These are phyloP conservation scores for Dictyostelium citrinum DNA, from an alignment of 78 protist species.

Conservation along the genomic window DNA sequence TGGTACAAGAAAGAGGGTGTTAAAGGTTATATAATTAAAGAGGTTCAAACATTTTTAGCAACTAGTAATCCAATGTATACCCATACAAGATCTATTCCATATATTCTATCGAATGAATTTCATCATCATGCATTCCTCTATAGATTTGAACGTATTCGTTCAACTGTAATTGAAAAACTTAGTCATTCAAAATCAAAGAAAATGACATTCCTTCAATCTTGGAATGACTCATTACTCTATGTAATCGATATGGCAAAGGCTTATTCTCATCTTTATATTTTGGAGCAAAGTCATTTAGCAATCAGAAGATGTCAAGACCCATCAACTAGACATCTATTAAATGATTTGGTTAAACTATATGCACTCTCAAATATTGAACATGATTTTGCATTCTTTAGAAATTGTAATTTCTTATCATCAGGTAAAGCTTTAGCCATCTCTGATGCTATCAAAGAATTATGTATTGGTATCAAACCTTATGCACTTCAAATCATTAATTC, in stretches of 20 bases:
- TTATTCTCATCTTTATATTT: slow-evolving; percentile 33
- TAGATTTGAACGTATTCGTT: slow-evolving; percentile 38
- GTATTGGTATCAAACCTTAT: slow-evolving; percentile 47
- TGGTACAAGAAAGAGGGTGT: slow-evolving; percentile 77
- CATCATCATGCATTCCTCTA: slow-evolving; percentile 63
- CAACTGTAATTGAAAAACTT: slow-evolving; percentile 39
- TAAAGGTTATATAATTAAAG: slow-evolving; percentile 65
- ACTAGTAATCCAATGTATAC: slow-evolving; percentile 63
- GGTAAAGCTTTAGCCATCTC: slow-evolving; percentile 39
- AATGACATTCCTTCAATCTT: slow-evolving; percentile 27
- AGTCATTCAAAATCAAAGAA: slow-evolving; percentile 29
- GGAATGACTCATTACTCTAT: slow-evolving; percentile 38
- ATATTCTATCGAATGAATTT: slow-evolving; percentile 51
- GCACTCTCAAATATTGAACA: slow-evolving; percentile 41
- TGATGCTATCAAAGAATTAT: slow-evolving; percentile 25
- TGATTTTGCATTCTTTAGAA: slow-evolving; percentile 64
- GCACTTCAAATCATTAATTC: slow-evolving; percentile 2
- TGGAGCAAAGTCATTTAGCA: slow-evolving; percentile 10
- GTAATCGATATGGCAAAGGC: slow-evolving; percentile 19
- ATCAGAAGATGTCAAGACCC: slow-evolving; percentile 29
- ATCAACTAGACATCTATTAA: slow-evolving; percentile 3
- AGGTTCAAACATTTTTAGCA: slow-evolving; percentile 56
- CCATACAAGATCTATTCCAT: slow-evolving; percentile 62
- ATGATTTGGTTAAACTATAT: slow-evolving; percentile 32
- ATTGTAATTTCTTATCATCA: slow-evolving; percentile 24